Percentiles rank a stretch among this genome's conserved stretches.
Evolutionary conservation across 2,329 filamentous ascomycete genomes (phyloP).

Genomic region (Paraphaeosphaeria sporulosa): DNA sequence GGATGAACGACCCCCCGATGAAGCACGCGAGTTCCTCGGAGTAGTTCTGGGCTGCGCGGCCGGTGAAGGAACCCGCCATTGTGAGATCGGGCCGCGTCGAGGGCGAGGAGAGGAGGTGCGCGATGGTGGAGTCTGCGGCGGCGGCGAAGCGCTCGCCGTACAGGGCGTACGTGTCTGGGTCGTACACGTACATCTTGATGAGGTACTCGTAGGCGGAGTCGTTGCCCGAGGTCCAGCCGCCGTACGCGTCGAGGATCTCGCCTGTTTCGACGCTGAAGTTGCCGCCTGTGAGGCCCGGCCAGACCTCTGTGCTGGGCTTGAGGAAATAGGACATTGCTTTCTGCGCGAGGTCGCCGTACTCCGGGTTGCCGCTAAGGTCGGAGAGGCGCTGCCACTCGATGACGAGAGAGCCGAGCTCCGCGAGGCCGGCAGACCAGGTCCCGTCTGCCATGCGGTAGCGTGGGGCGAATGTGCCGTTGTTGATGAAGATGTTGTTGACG

Average conservation of each 20-base stretch:
- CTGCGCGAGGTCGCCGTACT: constrained; percentile 71
- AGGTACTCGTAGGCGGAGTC: constrained; percentile 46
- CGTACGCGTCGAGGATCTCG: constrained; percentile 31
- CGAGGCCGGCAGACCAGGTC: constrained; percentile 68
- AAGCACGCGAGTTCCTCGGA: constrained; percentile 41
- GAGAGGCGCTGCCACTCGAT: constrained; percentile 82
- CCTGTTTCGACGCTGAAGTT: constrained; percentile 35
- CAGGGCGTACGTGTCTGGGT: constrained; percentile 28
- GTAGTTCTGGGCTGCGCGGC: constrained; percentile 20
- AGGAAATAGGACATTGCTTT: constrained; percentile 73
- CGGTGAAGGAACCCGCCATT: constrained; percentile 35
- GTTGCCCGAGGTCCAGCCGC: constrained; percentile 41
- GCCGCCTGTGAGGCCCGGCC: constrained; percentile 39
- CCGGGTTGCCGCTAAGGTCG: constrained; percentile 71
- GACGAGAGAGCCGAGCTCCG: constrained; percentile 76
- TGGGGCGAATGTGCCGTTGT: constrained; percentile 56
- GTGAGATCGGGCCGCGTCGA: constrained; percentile 39
- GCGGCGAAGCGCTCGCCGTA: constrained; percentile 39
- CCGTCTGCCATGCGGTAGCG: constrained; percentile 43
- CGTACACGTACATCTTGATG: constrained; percentile 45
- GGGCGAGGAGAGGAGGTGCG: constrained; percentile 35
- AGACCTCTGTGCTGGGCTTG: constrained; percentile 57
- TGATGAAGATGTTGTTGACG: constrained; percentile 69
- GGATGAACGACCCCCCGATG: constrained; percentile 43
- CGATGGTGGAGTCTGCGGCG: constrained; percentile 42